phyloP scores from a whole-genome alignment of 2,329 filamentous ascomycete genomes.

The Fusarium sp. region DNA sequence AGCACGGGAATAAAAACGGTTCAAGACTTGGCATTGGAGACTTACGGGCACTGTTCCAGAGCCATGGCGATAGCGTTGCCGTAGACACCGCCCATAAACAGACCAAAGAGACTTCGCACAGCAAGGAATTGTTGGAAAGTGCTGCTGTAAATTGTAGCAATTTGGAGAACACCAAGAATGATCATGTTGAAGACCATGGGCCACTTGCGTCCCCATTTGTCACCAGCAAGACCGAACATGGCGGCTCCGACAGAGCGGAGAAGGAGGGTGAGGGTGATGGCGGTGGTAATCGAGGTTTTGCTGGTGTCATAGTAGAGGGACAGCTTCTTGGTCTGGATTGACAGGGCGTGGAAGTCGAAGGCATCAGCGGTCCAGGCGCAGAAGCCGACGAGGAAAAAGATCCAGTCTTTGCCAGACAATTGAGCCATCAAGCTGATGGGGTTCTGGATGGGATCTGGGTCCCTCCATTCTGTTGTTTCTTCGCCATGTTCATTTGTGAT shows the following conservation, averaged over 20 bases:
- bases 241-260: constrained; percentile 80
- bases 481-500: constrained; percentile 73
- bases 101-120: constrained; percentile 76
- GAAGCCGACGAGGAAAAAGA: constrained; percentile 81
- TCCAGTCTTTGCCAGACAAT: constrained; percentile 74
- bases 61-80: constrained; percentile 84
- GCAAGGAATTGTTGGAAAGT: constrained; percentile 81
- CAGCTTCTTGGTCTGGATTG: constrained; percentile 80
- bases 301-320: constrained; percentile 61
- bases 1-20: constrained; percentile 33
- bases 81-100: constrained; percentile 86
- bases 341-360: constrained; percentile 85
- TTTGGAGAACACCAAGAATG: constrained; percentile 72
- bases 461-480: constrained; percentile 73
- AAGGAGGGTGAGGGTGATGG: constrained; percentile 80
- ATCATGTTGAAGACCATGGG: constrained; percentile 86
- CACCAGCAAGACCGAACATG: constrained; percentile 79
- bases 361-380: constrained; percentile 83
- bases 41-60: constrained; percentile 76
- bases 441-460: constrained; percentile 73
- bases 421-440: constrained; percentile 75
- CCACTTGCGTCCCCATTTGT: constrained; percentile 85
- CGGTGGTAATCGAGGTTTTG: constrained; percentile 76
- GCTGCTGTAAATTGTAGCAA: constrained; percentile 79
- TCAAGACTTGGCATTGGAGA: constrained; percentile 39